Base-by-base conservation (phyloP, 2,329 filamentous ascomycete genomes). In the Uncinocarpus reesii region DNA sequence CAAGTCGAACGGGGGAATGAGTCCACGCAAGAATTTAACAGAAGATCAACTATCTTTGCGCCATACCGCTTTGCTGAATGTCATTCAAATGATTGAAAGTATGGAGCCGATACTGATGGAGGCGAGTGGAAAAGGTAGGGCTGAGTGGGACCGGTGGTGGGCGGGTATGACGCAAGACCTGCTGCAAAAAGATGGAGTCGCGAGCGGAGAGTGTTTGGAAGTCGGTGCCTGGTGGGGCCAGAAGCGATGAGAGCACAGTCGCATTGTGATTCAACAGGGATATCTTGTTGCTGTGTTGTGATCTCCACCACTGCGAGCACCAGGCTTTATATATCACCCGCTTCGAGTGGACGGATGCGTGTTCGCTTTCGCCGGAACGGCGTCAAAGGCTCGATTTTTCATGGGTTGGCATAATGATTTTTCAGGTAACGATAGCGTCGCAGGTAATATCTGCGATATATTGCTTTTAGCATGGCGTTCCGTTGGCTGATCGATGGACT, bases 61-160 rank as follows among this genome's bases (percentile, higher is more conserved):
- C 47, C 76, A 81, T 58, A 90, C 86, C 8, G 87, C 88, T n/a
- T 74, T 95, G 48, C 69, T 85, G 60, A 87, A 84, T 2, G 80
- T 89, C 4, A 78, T 93, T 45, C 84, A 89, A 62, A 78, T 87
- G 74, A 86, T 94, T 47, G 86, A 92, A 62, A 83, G 83, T 53
- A 70, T 95, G 58, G 89, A 95, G 65, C 86, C 86, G 4, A 69
- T 92, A 50, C 70, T 95, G 56, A 79, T 84, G 57, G 84, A 94
- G 58, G 79, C 80, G 38, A 93, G 84, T 60, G 84, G 83, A 11
- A 94, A 94, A 72, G 86, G 83, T 58, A 80, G 85, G 60, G 87
- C 94, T 57, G 89, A 95, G 68, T 95, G 88, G 88, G 85, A 93
- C 63, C 74, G 80, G 35, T 95, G 89, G 89, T 80, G 85, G 68